Base-by-base conservation (phyloP, 2,329 filamentous ascomycete genomes). In the Periconia sp. region DNA sequence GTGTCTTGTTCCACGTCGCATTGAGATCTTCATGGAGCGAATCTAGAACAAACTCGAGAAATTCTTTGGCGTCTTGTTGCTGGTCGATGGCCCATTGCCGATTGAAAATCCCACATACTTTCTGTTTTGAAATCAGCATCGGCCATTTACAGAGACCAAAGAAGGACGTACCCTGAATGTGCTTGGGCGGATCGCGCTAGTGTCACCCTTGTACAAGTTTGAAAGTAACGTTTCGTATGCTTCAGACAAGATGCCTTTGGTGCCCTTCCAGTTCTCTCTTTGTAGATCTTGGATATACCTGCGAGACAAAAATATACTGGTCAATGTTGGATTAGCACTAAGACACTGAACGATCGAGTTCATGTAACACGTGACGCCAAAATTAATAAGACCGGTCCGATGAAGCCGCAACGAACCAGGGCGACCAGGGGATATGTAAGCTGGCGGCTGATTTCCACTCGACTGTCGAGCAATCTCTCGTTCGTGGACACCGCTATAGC, bases 31-130 rank as follows among this genome's bases (percentile, higher is more conserved):
- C 90, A 62, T 93, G 88, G 13, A 97, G 79, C 60, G 89, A 87
- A 49, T 90, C 86, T 37, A 96, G 81, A 23, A 97, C 73, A 67
- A 95, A 96, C 44, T 86, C 85, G 60, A 93, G 86, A 62, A 96
- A 96, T 65, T 97, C 94, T 60, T 92, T 89, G 1, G 92, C 89
- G 67, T 99, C 94, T 74, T 97, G 94, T 69, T 97, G 93, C 47
- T 85, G 78, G 20, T 81, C 80, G 41, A 90, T 87, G 14, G 87
- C 90, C 77, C 92, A 94, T 60, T 84, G 81, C 7, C 83, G 79
- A 53, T 84, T 84, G 59, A 87, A 75, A 17, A 84, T 80, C 5
- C 83, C 83, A 62, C 88, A 87, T 56, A 91, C 85, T 50, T 85
- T 82, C 55, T 82, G 59, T 55, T 40, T 20, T 3, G 11, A 17